phyloP scores from a whole-genome alignment of 169 alveolate species.

The Amoebophrya sp. region DNA sequence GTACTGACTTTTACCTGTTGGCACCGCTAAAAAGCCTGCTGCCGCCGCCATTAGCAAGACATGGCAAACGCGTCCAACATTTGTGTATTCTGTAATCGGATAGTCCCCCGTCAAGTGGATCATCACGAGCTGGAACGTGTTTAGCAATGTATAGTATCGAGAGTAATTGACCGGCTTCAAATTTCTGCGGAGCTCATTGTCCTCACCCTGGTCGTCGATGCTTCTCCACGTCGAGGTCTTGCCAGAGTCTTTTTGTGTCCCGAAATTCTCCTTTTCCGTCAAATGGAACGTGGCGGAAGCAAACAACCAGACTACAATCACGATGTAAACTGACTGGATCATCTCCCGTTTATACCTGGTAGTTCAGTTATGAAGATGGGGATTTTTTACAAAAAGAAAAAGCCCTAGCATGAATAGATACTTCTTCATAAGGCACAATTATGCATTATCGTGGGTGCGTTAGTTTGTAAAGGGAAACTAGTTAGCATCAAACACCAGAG shows the following conservation, averaged over 20 bases:
- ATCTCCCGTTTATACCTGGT: conserved; percentile 10
- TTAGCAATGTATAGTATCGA: neutral
- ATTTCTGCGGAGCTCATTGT: neutral
- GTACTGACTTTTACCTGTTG: too few species aligned
- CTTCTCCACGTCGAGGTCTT: neutral
- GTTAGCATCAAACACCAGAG: too few species aligned
- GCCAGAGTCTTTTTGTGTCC: neutral
- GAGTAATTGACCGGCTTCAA: neutral
- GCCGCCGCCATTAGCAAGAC: neutral
- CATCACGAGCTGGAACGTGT: neutral
- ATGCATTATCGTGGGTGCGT: too few species aligned
- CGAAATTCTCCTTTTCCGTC: neutral
- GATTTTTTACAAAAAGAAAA: too few species aligned
- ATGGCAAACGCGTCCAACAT: neutral
- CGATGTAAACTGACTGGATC: neutral
- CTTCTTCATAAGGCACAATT: too few species aligned
- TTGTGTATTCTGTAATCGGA: neutral
- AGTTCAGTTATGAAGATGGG: too few species aligned
- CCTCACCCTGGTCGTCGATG: neutral
- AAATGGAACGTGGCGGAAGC: neutral
- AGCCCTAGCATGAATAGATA: too few species aligned
- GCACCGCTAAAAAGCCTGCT: neutral
- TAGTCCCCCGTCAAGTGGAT: neutral
- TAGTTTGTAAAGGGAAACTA: too few species aligned
- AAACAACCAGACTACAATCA: neutral